Percentiles rank a stretch among this genome's conserved stretches.
Conservation (phyloP, 2,329 filamentous ascomycete genomes). For the Alternaria triticina region DNA sequence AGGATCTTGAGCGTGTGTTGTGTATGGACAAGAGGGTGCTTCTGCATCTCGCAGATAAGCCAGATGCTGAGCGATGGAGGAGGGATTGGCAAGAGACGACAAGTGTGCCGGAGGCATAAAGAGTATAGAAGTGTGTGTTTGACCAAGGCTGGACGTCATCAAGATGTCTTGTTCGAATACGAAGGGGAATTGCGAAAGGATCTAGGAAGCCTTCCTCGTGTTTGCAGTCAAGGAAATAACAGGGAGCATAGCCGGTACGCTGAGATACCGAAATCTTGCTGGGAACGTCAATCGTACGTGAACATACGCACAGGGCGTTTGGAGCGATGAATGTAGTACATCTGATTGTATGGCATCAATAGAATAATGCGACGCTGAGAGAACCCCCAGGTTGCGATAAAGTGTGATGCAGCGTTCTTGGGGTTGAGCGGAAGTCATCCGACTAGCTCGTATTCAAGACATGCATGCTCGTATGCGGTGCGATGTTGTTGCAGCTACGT, state of each 20-base stretch:
- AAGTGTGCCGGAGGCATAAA: background rate
- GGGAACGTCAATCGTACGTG: background rate
- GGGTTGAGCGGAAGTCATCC: background rate
- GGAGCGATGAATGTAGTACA: background rate
- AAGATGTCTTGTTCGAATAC: background rate
- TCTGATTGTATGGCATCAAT: background rate
- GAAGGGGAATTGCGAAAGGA: background rate
- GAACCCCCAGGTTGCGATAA: background rate
- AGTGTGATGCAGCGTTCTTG: background rate
- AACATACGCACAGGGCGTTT: background rate
- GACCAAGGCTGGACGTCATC: background rate
- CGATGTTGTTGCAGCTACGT: background rate
- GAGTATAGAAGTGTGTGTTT: background rate
- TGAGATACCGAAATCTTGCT: background rate
- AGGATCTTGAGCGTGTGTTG: background rate
- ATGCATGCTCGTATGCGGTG: slow-evolving; percentile 1
- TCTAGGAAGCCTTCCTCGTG: background rate
- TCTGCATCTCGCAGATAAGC: background rate
- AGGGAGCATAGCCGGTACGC: background rate
- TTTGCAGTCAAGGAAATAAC: background rate
- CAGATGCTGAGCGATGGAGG: background rate
- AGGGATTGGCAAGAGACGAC: background rate
- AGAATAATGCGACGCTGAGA: background rate
- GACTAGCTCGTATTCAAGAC: background rate
- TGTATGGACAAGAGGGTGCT: background rate